Percentiles rank a stretch among this genome's conserved stretches.
Conservation (phyloP, 2,329 filamentous ascomycete species). For the Stagonosporopsis cucurbitacearum region DNA sequence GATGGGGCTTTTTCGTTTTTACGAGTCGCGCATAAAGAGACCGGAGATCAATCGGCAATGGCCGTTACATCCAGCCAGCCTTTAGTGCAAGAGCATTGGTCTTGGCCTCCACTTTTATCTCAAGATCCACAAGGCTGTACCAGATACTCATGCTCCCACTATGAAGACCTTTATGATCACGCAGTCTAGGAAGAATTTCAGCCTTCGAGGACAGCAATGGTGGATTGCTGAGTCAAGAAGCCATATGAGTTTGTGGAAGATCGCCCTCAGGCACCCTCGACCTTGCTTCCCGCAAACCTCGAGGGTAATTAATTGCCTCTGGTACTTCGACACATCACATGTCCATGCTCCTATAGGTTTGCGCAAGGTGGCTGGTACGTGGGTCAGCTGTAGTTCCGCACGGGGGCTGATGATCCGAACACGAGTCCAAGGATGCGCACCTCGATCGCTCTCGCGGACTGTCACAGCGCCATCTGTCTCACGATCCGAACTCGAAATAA, state of each 20-base stretch:
- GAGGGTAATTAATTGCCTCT: slow-evolving; percentile 32
- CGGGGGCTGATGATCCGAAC: slow-evolving; percentile 27
- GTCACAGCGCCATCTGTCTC: slow-evolving; percentile 32
- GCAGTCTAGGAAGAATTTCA: not conserved
- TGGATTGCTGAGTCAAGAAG: slow-evolving; percentile 17
- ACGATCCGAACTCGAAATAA: slow-evolving; percentile 21
- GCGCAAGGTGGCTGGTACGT: slow-evolving; percentile 21
- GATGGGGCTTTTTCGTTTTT: not conserved
- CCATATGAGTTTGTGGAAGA: slow-evolving; percentile 33
- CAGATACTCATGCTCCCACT: slow-evolving; percentile 15
- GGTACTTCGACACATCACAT: slow-evolving; percentile 10
- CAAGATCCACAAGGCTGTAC: not conserved
- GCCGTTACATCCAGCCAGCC: slow-evolving; percentile 14
- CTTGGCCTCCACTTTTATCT: not conserved
- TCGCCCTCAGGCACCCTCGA: slow-evolving; percentile 47
- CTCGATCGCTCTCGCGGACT: slow-evolving; percentile 20
- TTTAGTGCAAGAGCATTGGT: slow-evolving; percentile 18
- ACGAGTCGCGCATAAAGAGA: slow-evolving; percentile 14
- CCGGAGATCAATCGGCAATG: slow-evolving; percentile 23
- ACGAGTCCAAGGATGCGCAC: slow-evolving; percentile 23
- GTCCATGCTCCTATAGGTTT: slow-evolving; percentile 1
- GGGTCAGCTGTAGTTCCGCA: slow-evolving; percentile 16
- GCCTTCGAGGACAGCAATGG: not conserved
- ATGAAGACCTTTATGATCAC: slow-evolving; percentile 1
- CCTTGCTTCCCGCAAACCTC: slow-evolving; percentile 48